Conservation (phyloP, 305 asterid species). For the Fraxinus velutina region DNA sequence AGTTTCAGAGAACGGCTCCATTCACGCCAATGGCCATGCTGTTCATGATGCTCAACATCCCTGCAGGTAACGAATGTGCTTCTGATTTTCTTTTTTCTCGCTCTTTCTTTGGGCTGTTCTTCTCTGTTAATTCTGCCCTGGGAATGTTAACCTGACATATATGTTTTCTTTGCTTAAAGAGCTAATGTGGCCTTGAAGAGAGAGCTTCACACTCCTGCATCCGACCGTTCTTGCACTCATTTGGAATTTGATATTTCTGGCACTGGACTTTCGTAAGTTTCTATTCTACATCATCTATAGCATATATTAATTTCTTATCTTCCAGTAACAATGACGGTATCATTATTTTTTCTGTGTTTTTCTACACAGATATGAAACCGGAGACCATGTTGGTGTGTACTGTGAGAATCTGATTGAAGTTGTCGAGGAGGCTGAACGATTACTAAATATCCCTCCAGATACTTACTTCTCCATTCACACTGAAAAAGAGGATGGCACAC, state of each 20-base stretch:
- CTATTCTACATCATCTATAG: background rate
- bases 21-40: conserved; percentile 53
- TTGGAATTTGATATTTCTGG: conserved; percentile 91
- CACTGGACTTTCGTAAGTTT: conserved; percentile 74
- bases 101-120: background rate
- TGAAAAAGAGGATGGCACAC: conserved; percentile 75
- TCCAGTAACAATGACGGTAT: background rate
- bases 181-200: conserved; percentile 71
- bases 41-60: conserved; percentile 91
- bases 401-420: conserved; percentile 76
- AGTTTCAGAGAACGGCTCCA: conserved; percentile 33
- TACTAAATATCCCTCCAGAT: conserved; percentile 61
- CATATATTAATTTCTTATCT: background rate
- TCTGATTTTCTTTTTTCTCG: background rate
- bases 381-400: conserved; percentile 93
- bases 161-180: conserved; percentile 36
- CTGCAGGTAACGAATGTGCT: conserved; percentile 45
- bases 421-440: conserved; percentile 87
- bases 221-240: conserved; percentile 97
- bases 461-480: conserved; percentile 78
- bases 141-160: conserved; percentile 16
- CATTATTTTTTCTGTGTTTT: background rate
- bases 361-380: conserved; percentile 78
- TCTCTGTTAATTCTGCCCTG: background rate
- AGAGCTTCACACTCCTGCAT: conserved; percentile 86